A percentile compares a stretch with the other conserved stretches of the same genome.
These are phyloP conservation scores for Esteya vermicola DNA, from an alignment of 2,329 filamentous ascomycete genomes.

Conservation along the genomic window DNA sequence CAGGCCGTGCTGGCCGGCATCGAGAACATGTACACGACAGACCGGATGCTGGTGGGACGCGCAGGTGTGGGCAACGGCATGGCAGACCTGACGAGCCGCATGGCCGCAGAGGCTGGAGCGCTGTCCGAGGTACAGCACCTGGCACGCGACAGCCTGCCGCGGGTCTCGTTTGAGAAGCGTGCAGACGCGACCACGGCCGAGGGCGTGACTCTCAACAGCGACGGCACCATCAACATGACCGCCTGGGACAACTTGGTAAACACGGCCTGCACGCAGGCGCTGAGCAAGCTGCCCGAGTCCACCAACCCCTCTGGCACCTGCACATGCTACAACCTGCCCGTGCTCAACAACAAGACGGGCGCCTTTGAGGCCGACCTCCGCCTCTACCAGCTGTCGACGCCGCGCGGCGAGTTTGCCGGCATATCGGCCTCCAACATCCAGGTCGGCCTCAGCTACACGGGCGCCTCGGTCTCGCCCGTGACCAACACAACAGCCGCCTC, in stretches of 20 bases:
- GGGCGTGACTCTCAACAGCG: slow-evolving; percentile 20
- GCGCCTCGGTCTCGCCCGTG: slow-evolving; percentile 35
- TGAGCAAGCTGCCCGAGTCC: slow-evolving; percentile 40
- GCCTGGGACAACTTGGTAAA: slow-evolving; percentile 42
- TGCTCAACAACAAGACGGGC: slow-evolving; percentile 51
- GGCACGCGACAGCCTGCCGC: slow-evolving; percentile 7
- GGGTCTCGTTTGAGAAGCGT: slow-evolving; percentile 9
- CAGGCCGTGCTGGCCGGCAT: slow-evolving; percentile 22
- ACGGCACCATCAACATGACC: slow-evolving; percentile 36
- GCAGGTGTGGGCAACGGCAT: slow-evolving; percentile 6
- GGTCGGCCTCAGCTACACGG: slow-evolving; percentile 39
- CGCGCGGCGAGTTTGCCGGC: slow-evolving; percentile 37
- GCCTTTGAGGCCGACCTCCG: slow-evolving; percentile 65
- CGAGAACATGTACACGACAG: slow-evolving; percentile 13
- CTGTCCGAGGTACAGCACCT: too few relatives aligned
- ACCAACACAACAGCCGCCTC: slow-evolving; percentile 7
- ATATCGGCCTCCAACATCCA: slow-evolving; percentile 37
- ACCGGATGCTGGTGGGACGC: slow-evolving; percentile 12
- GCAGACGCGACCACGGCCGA: slow-evolving; percentile 6
- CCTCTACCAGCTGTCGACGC: slow-evolving; percentile 53
- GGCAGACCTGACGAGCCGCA: slow-evolving; percentile 14
- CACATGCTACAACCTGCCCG: slow-evolving; percentile 70
- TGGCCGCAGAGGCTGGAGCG: slow-evolving; percentile 13
- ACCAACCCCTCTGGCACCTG: slow-evolving; percentile 64
- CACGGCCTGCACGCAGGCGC: slow-evolving; percentile 41